Evolutionary conservation across 305 asterid species (phyloP).

Genomic region (Solanum hybrid): DNA sequence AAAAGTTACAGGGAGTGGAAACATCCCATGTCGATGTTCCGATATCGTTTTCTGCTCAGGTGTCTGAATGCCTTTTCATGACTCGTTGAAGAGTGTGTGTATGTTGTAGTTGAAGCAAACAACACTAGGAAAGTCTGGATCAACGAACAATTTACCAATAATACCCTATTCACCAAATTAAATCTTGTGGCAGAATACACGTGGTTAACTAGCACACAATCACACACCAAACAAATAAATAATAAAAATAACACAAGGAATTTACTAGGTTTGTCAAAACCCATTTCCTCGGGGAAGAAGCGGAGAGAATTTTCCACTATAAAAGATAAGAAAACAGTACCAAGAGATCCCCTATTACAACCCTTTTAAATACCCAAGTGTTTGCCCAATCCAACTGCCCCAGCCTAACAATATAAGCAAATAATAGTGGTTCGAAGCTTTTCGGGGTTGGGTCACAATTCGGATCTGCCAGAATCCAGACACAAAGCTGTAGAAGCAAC

Average conservation of each 20-base stretch:
- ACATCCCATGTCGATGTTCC: neutral
- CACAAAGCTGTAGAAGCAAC: neutral
- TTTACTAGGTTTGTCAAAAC: neutral
- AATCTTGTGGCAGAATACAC: neutral
- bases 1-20: neutral
- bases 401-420: neutral
- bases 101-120: neutral
- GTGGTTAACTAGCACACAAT: neutral
- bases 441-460: neutral
- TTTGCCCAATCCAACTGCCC: neutral
- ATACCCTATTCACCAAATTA: neutral
- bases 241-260: neutral
- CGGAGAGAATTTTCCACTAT: neutral
- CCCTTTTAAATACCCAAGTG: neutral
- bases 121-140: neutral
- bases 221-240: neutral
- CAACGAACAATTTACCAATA: neutral
- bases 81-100: neutral
- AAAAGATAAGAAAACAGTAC: neutral
- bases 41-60: neutral
- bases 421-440: neutral
- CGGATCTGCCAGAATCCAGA: neutral
- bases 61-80: neutral
- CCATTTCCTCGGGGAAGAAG: neutral
- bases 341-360: neutral